Percentiles rank a stretch among this genome's conserved stretches.
phyloP scores from a whole-genome alignment of 176 grass and related monocot species.

The Ensete ventricosum region DNA sequence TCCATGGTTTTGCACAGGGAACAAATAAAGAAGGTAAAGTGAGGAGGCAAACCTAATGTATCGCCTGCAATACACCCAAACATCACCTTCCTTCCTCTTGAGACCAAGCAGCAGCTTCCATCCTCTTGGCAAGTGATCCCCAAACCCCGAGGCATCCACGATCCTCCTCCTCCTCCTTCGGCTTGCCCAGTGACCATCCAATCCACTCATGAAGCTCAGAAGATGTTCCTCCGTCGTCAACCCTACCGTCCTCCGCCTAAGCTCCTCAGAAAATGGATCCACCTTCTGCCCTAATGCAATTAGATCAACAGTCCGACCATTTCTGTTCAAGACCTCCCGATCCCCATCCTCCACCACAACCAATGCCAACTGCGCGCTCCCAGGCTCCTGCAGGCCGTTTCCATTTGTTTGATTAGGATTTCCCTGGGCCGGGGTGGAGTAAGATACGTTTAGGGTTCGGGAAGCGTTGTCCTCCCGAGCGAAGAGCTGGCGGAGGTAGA shows the following conservation, averaged over 20 bases:
- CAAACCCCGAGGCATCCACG: conserved; percentile 66
- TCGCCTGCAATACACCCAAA: conserved; percentile 43
- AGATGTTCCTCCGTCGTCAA: conserved; percentile 46
- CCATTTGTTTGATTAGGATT: conserved; percentile 32
- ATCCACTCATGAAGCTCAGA: conserved; percentile 50
- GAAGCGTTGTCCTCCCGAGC: conserved; percentile 25
- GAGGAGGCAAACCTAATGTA: conserved; percentile 64
- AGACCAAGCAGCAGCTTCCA: conserved; percentile 82
- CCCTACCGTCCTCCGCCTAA: conserved; percentile 42
- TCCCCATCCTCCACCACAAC: conserved; percentile 41
- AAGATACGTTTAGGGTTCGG: conserved; percentile 28
- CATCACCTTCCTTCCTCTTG: conserved; percentile 46
- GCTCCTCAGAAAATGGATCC: conserved; percentile 51
- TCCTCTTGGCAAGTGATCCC: conserved; percentile 69
- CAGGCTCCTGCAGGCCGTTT: not conserved
- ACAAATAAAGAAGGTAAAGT: conserved; percentile 9
- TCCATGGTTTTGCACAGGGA: not conserved
- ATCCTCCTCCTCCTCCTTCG: conserved; percentile 48
- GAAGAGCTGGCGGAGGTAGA: conserved; percentile 77
- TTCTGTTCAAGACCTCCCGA: conserved; percentile 46
- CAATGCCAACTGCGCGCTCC: conserved; percentile 4
- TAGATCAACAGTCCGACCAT: conserved; percentile 56
- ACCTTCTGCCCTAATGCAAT: conserved; percentile 33
- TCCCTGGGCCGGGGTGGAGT: conserved; percentile 2
- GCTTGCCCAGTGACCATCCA: conserved; percentile 56